Evolutionary conservation across 345 rosid species (phyloP), one percentile per base, ranked within the genome.

Genomic region (Salix arbutifolia): DNA sequence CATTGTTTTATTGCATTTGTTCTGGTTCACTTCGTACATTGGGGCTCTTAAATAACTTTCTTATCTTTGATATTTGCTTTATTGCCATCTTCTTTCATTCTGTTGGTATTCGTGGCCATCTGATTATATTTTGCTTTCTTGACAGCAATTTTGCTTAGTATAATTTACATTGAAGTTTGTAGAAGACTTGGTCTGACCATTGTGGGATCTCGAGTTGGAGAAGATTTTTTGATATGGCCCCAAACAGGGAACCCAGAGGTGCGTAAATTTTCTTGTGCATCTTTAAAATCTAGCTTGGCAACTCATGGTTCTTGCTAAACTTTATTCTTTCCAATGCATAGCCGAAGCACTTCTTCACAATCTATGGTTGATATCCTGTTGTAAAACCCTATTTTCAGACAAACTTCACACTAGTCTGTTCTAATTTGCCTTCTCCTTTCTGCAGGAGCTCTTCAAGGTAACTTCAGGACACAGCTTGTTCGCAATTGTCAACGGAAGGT

Each of bases 161-260:
- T 94, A 80, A 90, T 94, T 76, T 94, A 94, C 92, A 89, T 90
- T 75, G 98, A 94, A 89, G 96, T 94, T 74, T 94, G 97, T 82
- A 85, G 76, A 83, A 86, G 94, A 73, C 91, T 94, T 33, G 84
- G 86, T 78, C 85, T 94, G 80, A 85, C 88, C 72, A 89, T 94
- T 69, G 91, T 94, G 83, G 98, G 98, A 89, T 92, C 98, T 88
- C 90, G 89, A 61, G 98, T 94, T 48, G 97, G 98, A 89, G 98
- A 89, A 84, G 97, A 94, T 75, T 92, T 94, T 88, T 79, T 94
- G 86, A 92, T 94, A 82, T 94, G 98, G 98, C 98, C 97, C 88
- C 88, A 89, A 77, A 82, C 83, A n/a, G 94, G 80, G 79, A 86
- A 92, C 79, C 97, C 88, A 18, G 98, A 91, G 91, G 94, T 90